Percentiles rank a stretch among this genome's conserved stretches.
phyloP scores from a whole-genome alignment of 2,329 filamentous ascomycete species.

The Penicillium rolfsii region DNA sequence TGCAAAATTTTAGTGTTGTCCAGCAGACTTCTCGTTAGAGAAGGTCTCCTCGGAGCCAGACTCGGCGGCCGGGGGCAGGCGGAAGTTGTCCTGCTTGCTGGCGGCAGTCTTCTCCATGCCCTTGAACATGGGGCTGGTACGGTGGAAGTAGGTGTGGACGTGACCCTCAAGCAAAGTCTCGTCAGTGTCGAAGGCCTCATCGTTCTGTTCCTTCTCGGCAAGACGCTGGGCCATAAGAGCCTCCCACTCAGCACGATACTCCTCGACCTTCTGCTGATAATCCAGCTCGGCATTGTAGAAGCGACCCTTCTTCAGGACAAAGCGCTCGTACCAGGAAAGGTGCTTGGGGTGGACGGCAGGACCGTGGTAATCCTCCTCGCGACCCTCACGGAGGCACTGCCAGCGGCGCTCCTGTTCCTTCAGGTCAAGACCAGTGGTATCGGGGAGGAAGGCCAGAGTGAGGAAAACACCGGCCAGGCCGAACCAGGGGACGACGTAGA shows the following conservation, averaged over 20 bases:
- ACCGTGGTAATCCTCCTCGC: constrained; percentile 83
- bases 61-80: constrained; percentile 41
- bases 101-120: constrained; percentile 38
- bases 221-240: constrained; percentile 51
- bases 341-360: constrained; percentile 89
- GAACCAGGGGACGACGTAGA: constrained; percentile 94
- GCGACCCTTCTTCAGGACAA: constrained; percentile 72
- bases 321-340: constrained; percentile 83
- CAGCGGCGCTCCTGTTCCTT: constrained; percentile 97
- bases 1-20: background rate
- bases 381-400: constrained; percentile 79
- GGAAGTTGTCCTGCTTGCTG: constrained; percentile 38
- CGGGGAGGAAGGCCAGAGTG: constrained; percentile 86
- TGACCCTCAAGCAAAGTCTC: constrained; percentile 55
- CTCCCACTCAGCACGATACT: constrained; percentile 70
- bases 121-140: constrained; percentile 52
- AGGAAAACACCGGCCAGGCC: constrained; percentile 83
- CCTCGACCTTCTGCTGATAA: constrained; percentile 80
- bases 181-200: constrained; percentile 43
- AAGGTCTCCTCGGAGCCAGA: constrained; percentile 27
- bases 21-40: constrained; percentile 30
- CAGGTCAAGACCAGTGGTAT: constrained; percentile 93
- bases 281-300: constrained; percentile 81
- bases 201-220: constrained; percentile 52
- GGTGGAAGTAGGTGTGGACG: constrained; percentile 58